These are phyloP conservation scores for Exophiala sideris DNA, from an alignment of 2,329 filamentous ascomycete species.

Conservation along the genomic window DNA sequence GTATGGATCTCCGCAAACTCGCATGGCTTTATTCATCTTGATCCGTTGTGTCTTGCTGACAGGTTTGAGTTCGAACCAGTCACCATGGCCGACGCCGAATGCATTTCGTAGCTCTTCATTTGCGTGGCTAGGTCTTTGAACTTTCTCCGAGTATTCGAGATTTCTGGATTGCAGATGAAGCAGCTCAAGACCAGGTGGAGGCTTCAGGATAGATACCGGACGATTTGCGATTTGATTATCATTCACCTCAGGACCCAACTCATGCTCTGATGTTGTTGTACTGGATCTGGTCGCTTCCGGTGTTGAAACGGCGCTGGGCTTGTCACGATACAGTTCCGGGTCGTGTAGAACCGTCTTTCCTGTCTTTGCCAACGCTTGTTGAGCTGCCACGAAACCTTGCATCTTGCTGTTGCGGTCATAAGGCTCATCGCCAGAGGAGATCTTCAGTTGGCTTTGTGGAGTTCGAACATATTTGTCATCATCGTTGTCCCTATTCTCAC, in stretches of 20 bases:
- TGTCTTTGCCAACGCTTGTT: constrained; percentile 25
- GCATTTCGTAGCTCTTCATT: constrained; percentile 13
- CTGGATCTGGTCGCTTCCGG: background rate
- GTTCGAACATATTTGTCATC: background rate
- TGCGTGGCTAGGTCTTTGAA: background rate
- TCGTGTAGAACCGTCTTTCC: constrained; percentile 28
- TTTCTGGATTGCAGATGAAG: background rate
- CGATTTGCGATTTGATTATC: background rate
- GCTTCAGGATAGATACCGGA: constrained; percentile 3
- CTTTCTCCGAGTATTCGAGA: background rate
- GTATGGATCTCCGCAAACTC: constrained; percentile 5
- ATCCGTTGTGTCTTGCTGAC: constrained; percentile 14
- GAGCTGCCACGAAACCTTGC: constrained; percentile 26
- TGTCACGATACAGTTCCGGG: constrained; percentile 21
- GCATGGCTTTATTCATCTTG: constrained; percentile 20
- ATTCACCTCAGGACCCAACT: background rate
- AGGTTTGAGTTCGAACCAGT: constrained; percentile 22
- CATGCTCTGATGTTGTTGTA: constrained; percentile 4
- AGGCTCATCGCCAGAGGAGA: constrained; percentile 11
- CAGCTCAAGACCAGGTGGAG: constrained; percentile 13
- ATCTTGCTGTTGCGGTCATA: constrained; percentile 27
- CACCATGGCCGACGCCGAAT: constrained; percentile 17
- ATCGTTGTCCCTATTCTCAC: background rate
- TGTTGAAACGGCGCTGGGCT: constrained; percentile 1
- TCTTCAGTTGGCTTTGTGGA: background rate